Base-by-base conservation (phyloP, 441 rosid species). In the Omphalea diandra region DNA sequence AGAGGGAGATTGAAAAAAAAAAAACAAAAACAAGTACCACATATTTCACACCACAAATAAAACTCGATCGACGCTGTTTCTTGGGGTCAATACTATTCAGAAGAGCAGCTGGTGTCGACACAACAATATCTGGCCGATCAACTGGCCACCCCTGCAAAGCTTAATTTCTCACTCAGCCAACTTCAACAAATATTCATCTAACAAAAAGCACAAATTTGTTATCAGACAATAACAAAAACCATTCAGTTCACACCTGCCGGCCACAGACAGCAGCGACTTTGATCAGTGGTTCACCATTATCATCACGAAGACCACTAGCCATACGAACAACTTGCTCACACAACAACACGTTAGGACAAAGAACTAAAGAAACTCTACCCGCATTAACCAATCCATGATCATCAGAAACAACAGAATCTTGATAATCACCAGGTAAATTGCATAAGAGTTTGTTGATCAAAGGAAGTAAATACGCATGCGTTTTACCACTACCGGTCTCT, bases 401-500 rank as follows among this genome's bases (percentile, higher is more conserved):
- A 59, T 20, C 53, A 7, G 52, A 36, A 55, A 10, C 59, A 55
- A 10, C 59, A 5, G 41, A 22, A 61, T 47, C 49, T 53, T 41
- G 78, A 12, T 65, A 54, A 75, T 62, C 74, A 69, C 61, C 73
- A 40, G 7, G 50, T 0, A 57, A 72, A 55, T 36, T 32, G 24
- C 76, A 78, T 35, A 93, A 75, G n/a, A n/a, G n/a, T 71, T 81
- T 86, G 70, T 92, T 78, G 35, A 94, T 82, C 43, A 94, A 74
- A 35, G 98, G 97, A 70, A 86, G 84, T 38, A 90, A 81, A 81
- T 91, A 90, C 50, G 96, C 74, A 75, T 88, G 93, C 46, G 97
- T 90, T 81, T 94, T 94, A 61, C 98, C 97, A 61, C 98, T 91
- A 14, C 98, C 98, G 0, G 98, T 94, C 75, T 94, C 99, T 10